phyloP scores from a whole-genome alignment of 345 rosid genomes.

The Pistacia atlantica region DNA sequence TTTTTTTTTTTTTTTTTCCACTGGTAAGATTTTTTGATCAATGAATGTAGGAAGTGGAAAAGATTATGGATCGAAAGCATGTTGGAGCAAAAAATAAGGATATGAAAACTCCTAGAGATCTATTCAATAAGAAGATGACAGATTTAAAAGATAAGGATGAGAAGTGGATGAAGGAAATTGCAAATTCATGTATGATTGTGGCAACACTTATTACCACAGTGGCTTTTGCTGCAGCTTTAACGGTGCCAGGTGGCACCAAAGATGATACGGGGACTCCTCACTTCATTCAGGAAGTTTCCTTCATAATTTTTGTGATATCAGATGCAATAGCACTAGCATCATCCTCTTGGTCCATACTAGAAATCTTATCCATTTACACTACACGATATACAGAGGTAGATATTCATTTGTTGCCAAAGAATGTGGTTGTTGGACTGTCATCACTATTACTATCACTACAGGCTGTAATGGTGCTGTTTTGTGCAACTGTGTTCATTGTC shows the following conservation, averaged over 20 bases:
- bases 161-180: too few relatives aligned
- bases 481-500: background rate
- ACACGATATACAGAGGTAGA: background rate
- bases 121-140: too few relatives aligned
- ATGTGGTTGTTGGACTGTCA: background rate
- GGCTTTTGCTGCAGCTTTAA: conserved; percentile 4
- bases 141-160: too few relatives aligned
- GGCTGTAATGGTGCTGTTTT: background rate
- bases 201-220: too few relatives aligned
- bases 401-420: conserved; percentile 8
- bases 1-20: too few relatives aligned
- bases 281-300: background rate
- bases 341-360: background rate
- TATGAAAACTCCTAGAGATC: too few relatives aligned
- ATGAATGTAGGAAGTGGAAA: too few relatives aligned
- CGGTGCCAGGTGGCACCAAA: conserved; percentile 11
- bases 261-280: background rate
- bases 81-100: too few relatives aligned
- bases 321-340: conserved; percentile 7
- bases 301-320: conserved; percentile 8
- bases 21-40: too few relatives aligned
- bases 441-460: conserved; percentile 8
- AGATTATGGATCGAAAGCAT: too few relatives aligned
- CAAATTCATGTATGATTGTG: too few relatives aligned
- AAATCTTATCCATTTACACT: conserved; percentile 11